Evolutionary conservation across 768 basidiomycete genomes (phyloP), one percentile per base, ranked within the genome.

Genomic region (Tremella fuciformis): DNA sequence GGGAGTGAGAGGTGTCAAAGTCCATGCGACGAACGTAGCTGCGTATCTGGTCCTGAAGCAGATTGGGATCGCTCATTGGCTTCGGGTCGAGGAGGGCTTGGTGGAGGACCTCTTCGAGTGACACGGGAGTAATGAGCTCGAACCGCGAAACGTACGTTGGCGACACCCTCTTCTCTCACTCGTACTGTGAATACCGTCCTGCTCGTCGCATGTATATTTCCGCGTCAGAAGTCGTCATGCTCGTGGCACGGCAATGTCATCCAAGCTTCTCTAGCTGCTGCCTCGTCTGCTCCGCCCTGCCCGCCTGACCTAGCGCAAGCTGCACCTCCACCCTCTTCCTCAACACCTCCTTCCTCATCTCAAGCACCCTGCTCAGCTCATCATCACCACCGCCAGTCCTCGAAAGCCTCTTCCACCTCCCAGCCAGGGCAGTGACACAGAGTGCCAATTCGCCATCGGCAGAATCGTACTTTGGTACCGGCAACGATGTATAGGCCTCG

Each of bases 331-430:
- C 16, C 53, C 38, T 13, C 3, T 11, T 22, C 0, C 8, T 15
- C 15, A 26, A 37, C 29, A 13, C 37, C 42, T 8, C 16, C 24
- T 19, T 25, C 13, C 16, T 38, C 58, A 22, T 50, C 15, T 13
- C 15, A 3, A 3, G 9, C 49, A n/a, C 21, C 25, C 9, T 22
- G 11, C 49, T 34, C 46, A 54, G 60, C 24, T 51, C 4, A 6
- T 59, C 37, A 16, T 25, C 53, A 50, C 53, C 59, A 55, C 21
- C 40, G 26, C 40, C 29, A 54, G 21, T 67, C 62, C 19, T 61
- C 53, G 7, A 57, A 25, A 8, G 49, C 46, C 59, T 61, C 40
- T 50, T 67, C 66, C 13, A 29, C 42, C 39, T 64, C 62, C 8
- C 29, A 4, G 29, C 29, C 29, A 34, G 11, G 29, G 29, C 29